These are phyloP conservation scores for Fraxinus dipetala DNA, from an alignment of 305 asterid species.

Conservation along the genomic window DNA sequence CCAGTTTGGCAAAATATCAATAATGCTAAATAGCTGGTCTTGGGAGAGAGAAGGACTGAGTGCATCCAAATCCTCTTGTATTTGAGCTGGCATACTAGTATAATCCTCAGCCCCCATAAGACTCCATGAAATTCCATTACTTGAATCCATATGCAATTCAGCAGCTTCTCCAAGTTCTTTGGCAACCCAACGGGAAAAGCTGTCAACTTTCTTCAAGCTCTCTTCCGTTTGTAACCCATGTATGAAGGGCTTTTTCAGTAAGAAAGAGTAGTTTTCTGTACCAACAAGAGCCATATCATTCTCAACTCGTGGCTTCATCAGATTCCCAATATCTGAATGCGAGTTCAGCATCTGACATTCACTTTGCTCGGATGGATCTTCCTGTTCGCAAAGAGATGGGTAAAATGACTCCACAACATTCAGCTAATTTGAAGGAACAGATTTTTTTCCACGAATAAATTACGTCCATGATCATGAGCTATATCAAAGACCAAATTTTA, in stretches of 20 bases:
- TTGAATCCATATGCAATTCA: constrained; percentile 59
- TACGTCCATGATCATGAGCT: constrained; percentile 30
- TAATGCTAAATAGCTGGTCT: constrained; percentile 90
- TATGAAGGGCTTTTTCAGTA: constrained; percentile 55
- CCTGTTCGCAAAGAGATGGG: constrained; percentile 39
- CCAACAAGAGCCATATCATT: constrained; percentile 38
- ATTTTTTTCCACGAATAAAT: constrained; percentile 40
- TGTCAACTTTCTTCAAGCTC: constrained; percentile 91
- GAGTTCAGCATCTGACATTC: constrained; percentile 40
- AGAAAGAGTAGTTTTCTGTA: constrained; percentile 46
- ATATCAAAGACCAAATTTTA: constrained; percentile 33
- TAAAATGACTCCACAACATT: constrained; percentile 34
- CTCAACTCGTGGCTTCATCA: constrained; percentile 42
- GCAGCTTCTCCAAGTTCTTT: constrained; percentile 75
- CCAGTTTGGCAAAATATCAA: constrained; percentile 78
- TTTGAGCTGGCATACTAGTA: constrained; percentile 54
- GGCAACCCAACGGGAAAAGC: constrained; percentile 93
- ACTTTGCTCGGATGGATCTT: constrained; percentile 39
- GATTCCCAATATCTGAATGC: constrained; percentile 37
- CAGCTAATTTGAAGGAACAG: constrained; percentile 42
- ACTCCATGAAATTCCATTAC: constrained; percentile 69
- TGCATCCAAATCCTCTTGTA: constrained; percentile 63
- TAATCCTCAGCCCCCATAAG: constrained; percentile 63
- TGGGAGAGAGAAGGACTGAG: constrained; percentile 74
- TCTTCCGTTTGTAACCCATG: constrained; percentile 60